Conservation (phyloP, 805 yeast species). For the Candida orba region DNA sequence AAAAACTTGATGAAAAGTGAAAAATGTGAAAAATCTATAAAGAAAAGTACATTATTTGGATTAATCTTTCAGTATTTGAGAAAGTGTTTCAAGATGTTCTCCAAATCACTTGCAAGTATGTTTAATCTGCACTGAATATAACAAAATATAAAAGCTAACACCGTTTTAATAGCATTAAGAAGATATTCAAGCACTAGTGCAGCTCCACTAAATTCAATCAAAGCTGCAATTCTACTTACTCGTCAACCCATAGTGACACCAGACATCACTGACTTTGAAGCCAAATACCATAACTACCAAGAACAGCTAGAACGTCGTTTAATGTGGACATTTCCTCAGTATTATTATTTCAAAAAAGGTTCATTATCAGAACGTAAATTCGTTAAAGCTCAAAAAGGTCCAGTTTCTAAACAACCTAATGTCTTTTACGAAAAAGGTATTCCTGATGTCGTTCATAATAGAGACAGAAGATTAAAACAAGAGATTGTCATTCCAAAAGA, state of each 20-base stretch:
- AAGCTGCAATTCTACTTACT: conserved; percentile 58
- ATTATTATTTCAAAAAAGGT: conserved; percentile 86
- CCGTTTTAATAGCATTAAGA: conserved; percentile 12
- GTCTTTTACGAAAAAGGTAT: conserved; percentile 76
- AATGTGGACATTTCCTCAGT: conserved; percentile 97
- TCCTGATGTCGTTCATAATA: conserved; percentile 79
- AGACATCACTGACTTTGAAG: conserved; percentile 64
- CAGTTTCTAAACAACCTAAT: conserved; percentile 63
- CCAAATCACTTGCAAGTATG: conserved; percentile 10
- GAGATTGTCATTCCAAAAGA: conserved; percentile 63
- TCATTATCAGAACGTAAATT: conserved; percentile 81
- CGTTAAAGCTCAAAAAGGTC: conserved; percentile 66
- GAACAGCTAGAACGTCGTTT: conserved; percentile 79
- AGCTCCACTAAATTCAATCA: conserved; percentile 16
- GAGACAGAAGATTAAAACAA: conserved; percentile 84
- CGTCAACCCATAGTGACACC: conserved; percentile 83
- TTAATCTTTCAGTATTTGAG: too few relatives aligned
- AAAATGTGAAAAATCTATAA: background rate
- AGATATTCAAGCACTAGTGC: conserved; percentile 18
- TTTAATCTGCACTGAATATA: background rate
- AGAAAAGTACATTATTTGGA: too few relatives aligned
- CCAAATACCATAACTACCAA: conserved; percentile 74
- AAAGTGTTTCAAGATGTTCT: conserved; percentile 3
- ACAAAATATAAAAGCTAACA: background rate
- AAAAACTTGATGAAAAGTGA: background rate